phyloP scores from a whole-genome alignment of 352 stramenopile species.

The Thraustochytrium sp. region DNA sequence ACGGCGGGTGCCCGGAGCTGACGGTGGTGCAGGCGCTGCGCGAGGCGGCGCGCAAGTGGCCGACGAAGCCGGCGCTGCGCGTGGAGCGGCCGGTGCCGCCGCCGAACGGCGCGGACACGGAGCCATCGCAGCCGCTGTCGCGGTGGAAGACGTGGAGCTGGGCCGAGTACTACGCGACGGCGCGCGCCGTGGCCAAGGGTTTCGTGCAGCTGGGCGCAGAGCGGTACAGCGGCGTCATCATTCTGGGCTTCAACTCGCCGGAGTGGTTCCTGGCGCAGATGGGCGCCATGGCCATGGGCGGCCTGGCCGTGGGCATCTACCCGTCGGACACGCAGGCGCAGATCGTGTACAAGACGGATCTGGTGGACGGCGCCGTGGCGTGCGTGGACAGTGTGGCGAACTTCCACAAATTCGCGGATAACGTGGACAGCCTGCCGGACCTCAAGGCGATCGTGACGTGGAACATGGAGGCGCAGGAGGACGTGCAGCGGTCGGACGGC shows the following conservation, averaged over 20 bases:
- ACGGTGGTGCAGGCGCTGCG: conserved; percentile 54
- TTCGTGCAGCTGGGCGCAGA: conserved; percentile 66
- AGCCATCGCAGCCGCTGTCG: neutral
- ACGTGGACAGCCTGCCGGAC: conserved; percentile 60
- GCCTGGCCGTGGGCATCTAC: conserved; percentile 71
- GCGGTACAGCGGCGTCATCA: conserved; percentile 64
- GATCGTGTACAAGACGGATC: conserved; percentile 66
- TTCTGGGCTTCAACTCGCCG: conserved; percentile 73
- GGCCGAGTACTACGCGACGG: conserved; percentile 66
- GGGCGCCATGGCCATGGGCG: conserved; percentile 68
- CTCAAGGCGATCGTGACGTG: conserved; percentile 69
- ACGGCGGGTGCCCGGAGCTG: neutral
- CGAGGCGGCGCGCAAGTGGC: conserved; percentile 46
- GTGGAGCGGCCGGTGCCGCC: neutral
- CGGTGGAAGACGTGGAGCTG: conserved; percentile 50
- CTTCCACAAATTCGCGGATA: conserved; percentile 65
- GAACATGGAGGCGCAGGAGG: conserved; percentile 53
- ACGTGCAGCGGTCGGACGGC: conserved; percentile 43
- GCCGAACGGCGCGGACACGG: neutral
- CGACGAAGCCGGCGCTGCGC: conserved; percentile 47
- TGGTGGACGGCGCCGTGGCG: conserved; percentile 69
- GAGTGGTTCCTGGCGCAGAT: conserved; percentile 75
- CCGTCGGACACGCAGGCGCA: conserved; percentile 67
- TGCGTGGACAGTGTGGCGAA: conserved; percentile 64
- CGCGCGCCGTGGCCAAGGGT: conserved; percentile 62